These are phyloP conservation scores for Cucumis hystrix DNA, from an alignment of 306 rosid species.

Conservation along the genomic window DNA sequence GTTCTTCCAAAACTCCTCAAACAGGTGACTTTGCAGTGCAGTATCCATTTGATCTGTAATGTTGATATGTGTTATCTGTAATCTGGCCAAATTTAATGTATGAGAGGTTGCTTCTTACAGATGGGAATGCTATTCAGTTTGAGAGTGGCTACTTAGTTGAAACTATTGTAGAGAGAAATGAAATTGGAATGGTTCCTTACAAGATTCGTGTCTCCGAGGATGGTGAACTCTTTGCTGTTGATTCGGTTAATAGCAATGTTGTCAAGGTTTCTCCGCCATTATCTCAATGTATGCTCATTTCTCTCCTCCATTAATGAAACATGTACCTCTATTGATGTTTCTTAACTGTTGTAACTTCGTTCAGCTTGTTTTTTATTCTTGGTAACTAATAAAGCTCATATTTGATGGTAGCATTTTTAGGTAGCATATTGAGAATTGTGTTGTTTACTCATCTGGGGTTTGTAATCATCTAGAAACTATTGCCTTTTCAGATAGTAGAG, in stretches of 20 bases:
- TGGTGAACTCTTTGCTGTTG: conserved; percentile 81
- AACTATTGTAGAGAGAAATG: conserved; percentile 82
- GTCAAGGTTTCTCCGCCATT: conserved; percentile 77
- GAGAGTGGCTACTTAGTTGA: conserved; percentile 95
- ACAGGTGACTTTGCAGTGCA: conserved; percentile 33
- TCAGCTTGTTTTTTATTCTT: not conserved
- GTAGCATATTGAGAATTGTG: not conserved
- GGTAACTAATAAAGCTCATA: not conserved
- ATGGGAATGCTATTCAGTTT: conserved; percentile 74
- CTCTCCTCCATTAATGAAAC: not conserved
- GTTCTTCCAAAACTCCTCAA: conserved; percentile 59
- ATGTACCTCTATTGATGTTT: not conserved
- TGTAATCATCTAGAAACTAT: not conserved
- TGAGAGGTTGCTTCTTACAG: conserved; percentile 28
- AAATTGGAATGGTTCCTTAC: conserved; percentile 72
- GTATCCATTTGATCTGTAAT: not conserved
- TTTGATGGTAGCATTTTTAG: not conserved
- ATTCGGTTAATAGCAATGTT: conserved; percentile 72
- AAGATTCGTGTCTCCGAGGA: conserved; percentile 73
- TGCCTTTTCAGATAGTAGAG: conserved; percentile 70
- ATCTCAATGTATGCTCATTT: conserved; percentile 59
- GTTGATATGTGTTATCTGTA: not conserved
- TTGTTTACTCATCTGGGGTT: not conserved
- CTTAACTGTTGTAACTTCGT: not conserved
- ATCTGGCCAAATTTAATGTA: not conserved